Evolutionary conservation across 768 basidiomycete genomes (phyloP), one percentile per base, ranked within the genome.

Genomic region (Macrocybe gigantea): DNA sequence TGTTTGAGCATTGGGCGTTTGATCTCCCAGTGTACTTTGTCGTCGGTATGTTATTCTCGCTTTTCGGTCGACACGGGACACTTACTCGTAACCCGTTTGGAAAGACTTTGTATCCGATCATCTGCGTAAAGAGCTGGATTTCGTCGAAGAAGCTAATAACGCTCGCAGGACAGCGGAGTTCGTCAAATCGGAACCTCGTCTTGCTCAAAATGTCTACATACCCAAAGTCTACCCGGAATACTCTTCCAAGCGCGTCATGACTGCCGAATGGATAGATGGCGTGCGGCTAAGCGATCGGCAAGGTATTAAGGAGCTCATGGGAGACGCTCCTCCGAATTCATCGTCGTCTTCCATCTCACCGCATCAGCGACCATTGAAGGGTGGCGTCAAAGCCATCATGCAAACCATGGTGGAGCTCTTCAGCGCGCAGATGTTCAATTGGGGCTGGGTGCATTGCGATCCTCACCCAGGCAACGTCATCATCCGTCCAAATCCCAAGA

Each of bases 371-470:
- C 69, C 73, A 12, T 66, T 86, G 7, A 75, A 74, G 53, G 85
- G 86, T 8, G 86, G 86, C 22, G 66, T 79, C 33, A 64, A 70
- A 44, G 67, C 75, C 32, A 73, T 89, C 48, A 92, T 96, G 90
- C 80, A 88, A 51, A 82, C 83, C 14, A 91, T 92, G 77, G 82
- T 93, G 34, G 85, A 90, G 51, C 72, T 92, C 2, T 93, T 93
- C 70, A 85, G 85, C 31, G 89, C 87, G 2, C 91, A 82, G 71
- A 93, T 93, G 65, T 97, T 96, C 63, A 77, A 78, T 49, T 96
- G 88, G 88, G 92, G 93, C 8, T 93, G 83, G 75, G 85, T 93
- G 3, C 84, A 90, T 63, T 91, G 91, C 59, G 80, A 83, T 48
- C 80, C 80, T 0, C 80, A 88, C 53, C 83, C 84, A 2, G 86